Percentiles rank a stretch among this genome's conserved stretches.
These are phyloP conservation scores for Trichophyton schoenleinii DNA, from an alignment of 2,329 filamentous ascomycete genomes.

Conservation along the genomic window DNA sequence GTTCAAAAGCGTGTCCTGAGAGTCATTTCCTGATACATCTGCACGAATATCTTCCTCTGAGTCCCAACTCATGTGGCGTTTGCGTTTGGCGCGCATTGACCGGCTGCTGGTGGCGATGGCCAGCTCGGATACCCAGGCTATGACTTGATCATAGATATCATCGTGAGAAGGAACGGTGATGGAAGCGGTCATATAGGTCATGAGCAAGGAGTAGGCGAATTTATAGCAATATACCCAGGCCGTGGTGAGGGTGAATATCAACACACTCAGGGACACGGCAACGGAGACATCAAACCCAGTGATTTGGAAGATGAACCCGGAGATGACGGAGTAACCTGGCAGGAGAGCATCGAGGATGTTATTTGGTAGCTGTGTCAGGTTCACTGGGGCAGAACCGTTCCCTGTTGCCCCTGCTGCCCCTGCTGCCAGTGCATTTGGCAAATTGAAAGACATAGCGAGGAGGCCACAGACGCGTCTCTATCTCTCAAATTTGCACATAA, in stretches of 20 bases:
- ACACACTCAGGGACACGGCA: conserved; percentile 32
- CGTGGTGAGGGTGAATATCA: conserved; percentile 32
- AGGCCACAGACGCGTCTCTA: neutral
- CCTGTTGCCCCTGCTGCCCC: neutral
- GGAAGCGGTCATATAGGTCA: conserved; percentile 29
- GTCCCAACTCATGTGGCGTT: conserved; percentile 43
- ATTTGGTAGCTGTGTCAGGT: conserved; percentile 29
- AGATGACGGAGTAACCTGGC: conserved; percentile 39
- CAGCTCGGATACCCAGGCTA: conserved; percentile 47
- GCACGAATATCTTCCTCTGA: conserved; percentile 20
- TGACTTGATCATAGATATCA: conserved; percentile 47
- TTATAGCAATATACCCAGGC: conserved; percentile 27
- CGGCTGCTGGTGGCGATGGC: conserved; percentile 41
- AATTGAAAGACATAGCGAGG: neutral
- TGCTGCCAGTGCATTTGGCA: neutral
- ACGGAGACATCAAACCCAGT: conserved; percentile 39
- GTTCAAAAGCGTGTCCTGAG: conserved; percentile 33
- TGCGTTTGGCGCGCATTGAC: conserved; percentile 45
- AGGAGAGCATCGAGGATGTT: conserved; percentile 40
- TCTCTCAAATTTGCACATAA: neutral
- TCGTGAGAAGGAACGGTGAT: conserved; percentile 44
- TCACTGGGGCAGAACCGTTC: conserved; percentile 6
- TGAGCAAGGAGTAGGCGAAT: conserved; percentile 21
- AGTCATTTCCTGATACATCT: conserved; percentile 16
- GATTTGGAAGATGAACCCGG: conserved; percentile 29